Conservation (phyloP, 2,329 filamentous ascomycete genomes). For the Colletotrichum australisinense region DNA sequence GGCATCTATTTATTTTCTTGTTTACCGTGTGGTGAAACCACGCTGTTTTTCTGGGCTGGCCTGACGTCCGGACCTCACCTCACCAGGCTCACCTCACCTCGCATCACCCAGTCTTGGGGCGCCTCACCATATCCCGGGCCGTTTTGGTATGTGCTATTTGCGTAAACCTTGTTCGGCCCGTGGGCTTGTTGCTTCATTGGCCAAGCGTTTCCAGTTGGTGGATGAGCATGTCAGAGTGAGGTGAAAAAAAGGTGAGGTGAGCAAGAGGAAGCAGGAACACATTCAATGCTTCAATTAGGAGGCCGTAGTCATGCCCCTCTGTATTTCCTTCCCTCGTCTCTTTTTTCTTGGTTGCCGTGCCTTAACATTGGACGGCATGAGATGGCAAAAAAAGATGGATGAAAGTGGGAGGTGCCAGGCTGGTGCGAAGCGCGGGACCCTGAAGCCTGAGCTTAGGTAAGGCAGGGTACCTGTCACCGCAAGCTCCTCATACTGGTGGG, state of each 20-base stretch:
- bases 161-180: constrained; percentile 15
- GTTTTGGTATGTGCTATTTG: constrained; percentile 22
- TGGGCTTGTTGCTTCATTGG: not conserved
- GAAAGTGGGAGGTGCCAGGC: not conserved
- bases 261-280: not conserved
- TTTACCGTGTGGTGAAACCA: not conserved
- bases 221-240: not conserved
- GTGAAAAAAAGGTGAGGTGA: not conserved
- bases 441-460: constrained; percentile 10
- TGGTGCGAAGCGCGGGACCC: not conserved
- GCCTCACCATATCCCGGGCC: constrained; percentile 6
- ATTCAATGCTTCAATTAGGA: not conserved
- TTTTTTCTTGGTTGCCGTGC: not conserved
- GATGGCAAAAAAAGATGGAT: not conserved
- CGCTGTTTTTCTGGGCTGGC: not conserved
- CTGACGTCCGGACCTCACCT: constrained; percentile 8
- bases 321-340: not conserved
- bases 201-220: constrained; percentile 23
- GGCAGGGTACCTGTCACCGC: constrained; percentile 22
- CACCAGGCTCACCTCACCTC: not conserved
- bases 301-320: not conserved
- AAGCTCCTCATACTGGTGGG: constrained; percentile 27
- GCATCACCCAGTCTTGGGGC: not conserved
- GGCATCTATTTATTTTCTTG: constrained; percentile 3
- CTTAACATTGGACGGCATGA: not conserved